Base-by-base conservation (phyloP, 768 basidiomycete genomes). In the Kwoniella sp. region DNA sequence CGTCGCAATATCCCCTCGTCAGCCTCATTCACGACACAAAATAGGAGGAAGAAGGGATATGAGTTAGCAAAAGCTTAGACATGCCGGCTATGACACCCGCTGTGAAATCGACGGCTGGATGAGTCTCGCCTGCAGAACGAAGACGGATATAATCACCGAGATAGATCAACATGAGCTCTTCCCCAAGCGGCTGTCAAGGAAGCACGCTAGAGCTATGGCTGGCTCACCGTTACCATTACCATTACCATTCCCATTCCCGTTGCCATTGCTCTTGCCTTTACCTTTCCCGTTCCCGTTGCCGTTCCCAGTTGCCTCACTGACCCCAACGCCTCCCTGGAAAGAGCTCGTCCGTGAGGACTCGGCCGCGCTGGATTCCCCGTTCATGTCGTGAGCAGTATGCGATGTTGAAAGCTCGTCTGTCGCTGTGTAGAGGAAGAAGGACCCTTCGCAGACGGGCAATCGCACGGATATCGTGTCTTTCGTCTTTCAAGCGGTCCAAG, bases 61-160 rank as follows among this genome's bases (percentile, higher is more conserved):
- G 13, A 37, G 34, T 11, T 45, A 45, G 37, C 23, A 41, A 2
- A 34, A 38, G n/a, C n/a, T n/a, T n/a, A 9, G 29, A 66, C 78
- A 2, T 50, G 85, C 86, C 86, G 63, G 87, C 87, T 34, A 88
- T 81, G 0, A 90, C 91, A 4, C 92, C 92, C 4, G 90, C 90
- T 47, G 87, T 76, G 78, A 93, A 92, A 76, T 94, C 90, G 23
- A 90, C 78, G 1, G 85, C 85, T 1, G 90, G 89, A 71, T 71
- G 68, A 15, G 61, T 50, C 34, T 30, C 57, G 17, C 63, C 63
- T 65, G 22, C 2, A 48, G 31, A 13, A 25, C 41, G 30, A 51
- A 7, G 15, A 31, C 23, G 2, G 30, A n/a, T n/a, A n/a, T n/a
- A n/a, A n/a, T n/a, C n/a, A n/a, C n/a, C n/a, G n/a, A n/a, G n/a